Evolutionary conservation across 2,329 filamentous ascomycete genomes (phyloP), one percentile per base, ranked within the genome.

Genomic region (Byssothecium circinans): DNA sequence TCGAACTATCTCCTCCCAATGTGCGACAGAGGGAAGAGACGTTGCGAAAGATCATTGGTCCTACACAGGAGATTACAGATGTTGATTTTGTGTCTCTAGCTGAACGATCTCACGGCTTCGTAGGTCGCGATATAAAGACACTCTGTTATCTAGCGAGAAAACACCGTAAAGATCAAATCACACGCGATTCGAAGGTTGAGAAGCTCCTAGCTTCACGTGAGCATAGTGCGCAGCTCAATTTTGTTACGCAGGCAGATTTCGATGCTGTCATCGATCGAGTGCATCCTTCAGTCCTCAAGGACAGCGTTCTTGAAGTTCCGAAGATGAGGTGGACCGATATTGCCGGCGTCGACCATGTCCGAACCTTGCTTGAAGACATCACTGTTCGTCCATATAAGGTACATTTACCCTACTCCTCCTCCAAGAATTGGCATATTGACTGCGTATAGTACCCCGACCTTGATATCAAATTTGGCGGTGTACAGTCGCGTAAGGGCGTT

Each of bases 261-360:
- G 77, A 84, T 27, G 68, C 77, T 32, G 89, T 90, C 1, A 77
- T 92, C 29, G 78, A 81, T 30, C 74, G 81, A 45, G 84, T 91
- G n/a, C 81, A 83, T 10, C 90, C 92, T 1, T 91, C 87, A 1
- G 89, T 90, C 3, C 92, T 97, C 82, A 85, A 89, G 56, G 91
- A 95, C 64, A 85, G 96, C 45, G 89, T 94, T 65, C 78, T 96
- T 38, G 89, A 95, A 64, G 91, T 89, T 8, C 91, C 91, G 0
- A 91, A 88, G 12, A 85, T 95, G 22, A 81, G 81, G 68, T 97
- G 91, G 91, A 78, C 81, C 40, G 89, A 96, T 62, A 92, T 97
- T 42, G 91, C 90, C 50, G 92, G 92, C 1, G 88, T 95, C 53
- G 82, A 87, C 36, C 78, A 81, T 33, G 83, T 95, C 53, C 95